Base-by-base conservation (phyloP, 495 filamentous ascomycete species). In the Podospora sp. region DNA sequence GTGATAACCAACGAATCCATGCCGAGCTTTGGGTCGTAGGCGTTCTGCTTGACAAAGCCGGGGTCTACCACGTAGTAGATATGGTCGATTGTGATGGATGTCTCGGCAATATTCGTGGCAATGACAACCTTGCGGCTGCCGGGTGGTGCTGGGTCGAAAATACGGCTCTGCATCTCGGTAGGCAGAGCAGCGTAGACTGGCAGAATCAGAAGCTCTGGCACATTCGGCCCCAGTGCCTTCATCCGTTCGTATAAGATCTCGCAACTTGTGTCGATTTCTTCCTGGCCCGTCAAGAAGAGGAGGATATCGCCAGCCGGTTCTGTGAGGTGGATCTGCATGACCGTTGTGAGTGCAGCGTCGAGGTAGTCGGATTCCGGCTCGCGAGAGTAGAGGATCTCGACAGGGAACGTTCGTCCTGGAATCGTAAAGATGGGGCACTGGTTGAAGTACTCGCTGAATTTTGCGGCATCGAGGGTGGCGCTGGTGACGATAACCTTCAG, bases 1-100 rank as follows among this genome's bases (percentile, higher is more conserved):
- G 93, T 97, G 25, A 99, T 91, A 22, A 98, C 91, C 26, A 99
- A 80, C 14, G 93, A 92, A 71, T 99, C 96, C 94, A 99, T 98
- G 26, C 95, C 94, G 1, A 98, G 87, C 76, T 98, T 97, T 0
- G 94, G 92, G 74, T 99, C 94, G 73, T 95, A 99, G 21, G 92
- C 93, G 69, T 96, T 97, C 73, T 98, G 94, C 81, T 98, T 99
- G 66, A 97, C 94, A 72, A 98, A 98, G 3, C 95, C 95, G 7
- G 95, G 94, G 73, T 99, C 95, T 46, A 99, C 87, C 35, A 99
- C 96, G 76, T 96, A 99, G 81, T 96, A 96, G 68, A 99, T 96
- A 50, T 92, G 89, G 76, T 98, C 95, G 65, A 99, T 97, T 0
- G 95, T 99, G 71, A 99, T 94, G 18, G 92, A 96, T 0, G 95